Conservation (phyloP, 208 protist species). For the Trypanosoma avium region DNA sequence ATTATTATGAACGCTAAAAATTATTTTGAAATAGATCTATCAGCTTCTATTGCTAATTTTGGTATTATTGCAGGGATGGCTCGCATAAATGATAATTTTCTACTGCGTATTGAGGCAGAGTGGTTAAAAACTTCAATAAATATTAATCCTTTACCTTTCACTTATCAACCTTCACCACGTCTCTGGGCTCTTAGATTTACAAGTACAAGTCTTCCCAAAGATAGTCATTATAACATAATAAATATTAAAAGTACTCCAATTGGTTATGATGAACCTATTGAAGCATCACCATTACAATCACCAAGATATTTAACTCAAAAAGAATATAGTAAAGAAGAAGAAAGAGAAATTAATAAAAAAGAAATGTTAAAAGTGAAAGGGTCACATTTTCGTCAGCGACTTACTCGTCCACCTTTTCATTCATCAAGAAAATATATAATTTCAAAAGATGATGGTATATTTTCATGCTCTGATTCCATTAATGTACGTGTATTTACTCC, state of each 20-base stretch:
- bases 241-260: slow-evolving; percentile 2
- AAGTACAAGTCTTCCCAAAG: not conserved
- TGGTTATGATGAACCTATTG: not conserved
- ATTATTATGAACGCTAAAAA: slow-evolving; percentile 58
- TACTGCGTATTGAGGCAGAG: slow-evolving; percentile 53
- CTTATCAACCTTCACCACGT: slow-evolving; percentile 50
- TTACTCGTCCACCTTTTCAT: too few species aligned
- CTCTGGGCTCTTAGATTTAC: slow-evolving; percentile 65
- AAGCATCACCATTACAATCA: not conserved
- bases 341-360: too few species aligned
- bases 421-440: too few species aligned
- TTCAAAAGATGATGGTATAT: too few species aligned
- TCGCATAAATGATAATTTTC: slow-evolving; percentile 35
- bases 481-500: not conserved
- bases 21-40: slow-evolving; percentile 69
- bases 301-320: not conserved
- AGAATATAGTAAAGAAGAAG: not conserved
- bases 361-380: too few species aligned
- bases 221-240: not conserved
- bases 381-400: too few species aligned
- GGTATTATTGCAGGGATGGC: slow-evolving; percentile 43
- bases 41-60: slow-evolving; percentile 37
- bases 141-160: slow-evolving; percentile 5
- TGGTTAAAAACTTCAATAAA: slow-evolving; percentile 55
- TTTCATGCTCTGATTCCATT: not conserved